A percentile compares a stretch with the other conserved stretches of the same genome.
These are phyloP conservation scores for Leishmania amazonensis DNA, from an alignment of 208 protist genomes.

Conservation along the genomic window DNA sequence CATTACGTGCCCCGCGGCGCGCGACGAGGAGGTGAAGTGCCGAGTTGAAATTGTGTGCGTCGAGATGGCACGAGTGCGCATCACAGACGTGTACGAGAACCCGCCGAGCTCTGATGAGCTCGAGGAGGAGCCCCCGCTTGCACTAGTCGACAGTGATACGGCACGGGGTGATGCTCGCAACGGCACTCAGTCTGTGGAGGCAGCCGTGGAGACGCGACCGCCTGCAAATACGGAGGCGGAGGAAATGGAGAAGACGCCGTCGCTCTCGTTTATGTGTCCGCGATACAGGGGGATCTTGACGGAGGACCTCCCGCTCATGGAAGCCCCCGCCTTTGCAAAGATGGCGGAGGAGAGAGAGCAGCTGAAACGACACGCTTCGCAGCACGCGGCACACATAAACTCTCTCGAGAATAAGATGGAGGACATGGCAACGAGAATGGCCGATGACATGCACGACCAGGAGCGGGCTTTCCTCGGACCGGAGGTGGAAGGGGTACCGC, in stretches of 20 bases:
- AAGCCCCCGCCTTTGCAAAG: slow-evolving; percentile 32
- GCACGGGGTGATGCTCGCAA: slow-evolving; percentile 17
- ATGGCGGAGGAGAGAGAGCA: slow-evolving; percentile 39
- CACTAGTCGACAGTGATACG: slow-evolving; percentile 4
- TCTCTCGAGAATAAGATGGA: slow-evolving; percentile 42
- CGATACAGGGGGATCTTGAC: slow-evolving; percentile 56
- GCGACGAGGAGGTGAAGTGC: slow-evolving; percentile 43
- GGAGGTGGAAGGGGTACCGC: slow-evolving; percentile 52
- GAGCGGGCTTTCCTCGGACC: slow-evolving; percentile 52
- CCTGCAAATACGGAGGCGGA: slow-evolving; percentile 5
- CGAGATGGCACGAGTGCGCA: slow-evolving; percentile 66
- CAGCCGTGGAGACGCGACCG: not conserved
- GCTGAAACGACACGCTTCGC: slow-evolving; percentile 29
- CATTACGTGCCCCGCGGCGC: slow-evolving; percentile 54
- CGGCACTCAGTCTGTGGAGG: slow-evolving; percentile 9
- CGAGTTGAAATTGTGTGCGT: slow-evolving; percentile 68
- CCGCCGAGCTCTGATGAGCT: slow-evolving; percentile 30
- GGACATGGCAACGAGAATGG: slow-evolving; percentile 28
- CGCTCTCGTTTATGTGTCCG: slow-evolving; percentile 41
- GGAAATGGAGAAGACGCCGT: slow-evolving; percentile 13
- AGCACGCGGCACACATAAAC: slow-evolving; percentile 48
- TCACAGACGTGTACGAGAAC: slow-evolving; percentile 62
- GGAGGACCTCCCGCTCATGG: slow-evolving; percentile 41
- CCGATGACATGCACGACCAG: slow-evolving; percentile 44
- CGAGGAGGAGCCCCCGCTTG: slow-evolving; percentile 13